Evolutionary conservation across 768 basidiomycete genomes (phyloP), one percentile per base, ranked within the genome.

Genomic region (Leccinum variicolor): DNA sequence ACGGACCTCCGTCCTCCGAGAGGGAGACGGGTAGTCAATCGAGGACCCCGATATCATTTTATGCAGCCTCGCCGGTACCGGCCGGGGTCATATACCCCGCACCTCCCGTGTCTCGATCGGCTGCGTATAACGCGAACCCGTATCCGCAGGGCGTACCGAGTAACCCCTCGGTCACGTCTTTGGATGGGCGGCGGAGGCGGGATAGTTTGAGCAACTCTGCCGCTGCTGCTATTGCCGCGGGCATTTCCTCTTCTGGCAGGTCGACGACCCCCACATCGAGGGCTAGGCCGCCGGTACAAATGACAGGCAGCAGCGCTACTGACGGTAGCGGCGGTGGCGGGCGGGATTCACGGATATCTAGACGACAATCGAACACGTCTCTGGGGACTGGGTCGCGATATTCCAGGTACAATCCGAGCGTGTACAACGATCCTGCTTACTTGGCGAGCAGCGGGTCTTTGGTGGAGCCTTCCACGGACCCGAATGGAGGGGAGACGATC

Each of bases 391-490:
- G 52, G 7, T 61, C 60, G 17, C 62, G 63, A 17, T 57, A 59
- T 26, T 53, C 60, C 6, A 60, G 65, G 10, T 66, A 62, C 36
- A 46, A 73, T 19, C 66, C 70, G 2, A 51, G 14, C 39, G 9
- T 56, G 50, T 73, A 73, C 57, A 62, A 72, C 7, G 70, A 68
- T 34, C 69, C 62, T 36, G 64, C 66, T 1, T 64, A 66, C 39
- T 48, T 72, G 0, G 59, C 56, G 2, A 70, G 68, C 59, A 68
- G 25, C 26, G 70, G 72, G 19, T 73, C 72, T 1, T 45, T 70
- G 19, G 17, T 61, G 23, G 72, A 72, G 43, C 51, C 65, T 31
- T 56, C 60, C 13, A 73, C 65, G 28, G 64, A 33, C 23, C 59
- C 59, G 2, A 71, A 71, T 17, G 65, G 54, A 1, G 64, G 59